Percentiles rank a stretch among this genome's conserved stretches.
These are phyloP conservation scores for Capronia coronata DNA, from an alignment of 2,329 filamentous ascomycete species.

Conservation along the genomic window DNA sequence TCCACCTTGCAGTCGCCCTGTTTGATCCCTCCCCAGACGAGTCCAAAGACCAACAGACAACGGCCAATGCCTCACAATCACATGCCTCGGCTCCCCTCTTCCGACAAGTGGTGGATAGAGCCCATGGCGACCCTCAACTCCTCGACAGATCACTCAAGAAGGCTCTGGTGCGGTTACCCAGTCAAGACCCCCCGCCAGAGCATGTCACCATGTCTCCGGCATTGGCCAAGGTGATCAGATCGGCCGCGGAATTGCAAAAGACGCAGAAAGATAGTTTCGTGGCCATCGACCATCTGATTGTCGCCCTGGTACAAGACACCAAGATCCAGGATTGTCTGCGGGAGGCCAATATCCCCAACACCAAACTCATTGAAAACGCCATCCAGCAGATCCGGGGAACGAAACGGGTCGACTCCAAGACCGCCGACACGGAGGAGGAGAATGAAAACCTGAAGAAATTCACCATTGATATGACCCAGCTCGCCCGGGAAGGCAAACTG, in stretches of 20 bases:
- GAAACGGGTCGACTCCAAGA: constrained; percentile 89
- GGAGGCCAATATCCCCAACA: constrained; percentile 84
- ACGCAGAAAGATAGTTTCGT: constrained; percentile 97
- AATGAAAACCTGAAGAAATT: constrained; percentile 97
- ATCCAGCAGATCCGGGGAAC: constrained; percentile 87
- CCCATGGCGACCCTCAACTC: constrained; percentile 83
- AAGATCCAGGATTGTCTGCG: constrained; percentile 66
- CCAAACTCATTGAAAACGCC: constrained; percentile 85
- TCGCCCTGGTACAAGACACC: constrained; percentile 71
- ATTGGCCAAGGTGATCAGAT: constrained; percentile 74
- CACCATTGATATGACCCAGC: constrained; percentile 94
- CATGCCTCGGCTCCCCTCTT: constrained; percentile 67
- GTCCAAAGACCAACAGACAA: constrained; percentile 71
- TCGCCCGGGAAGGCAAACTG: constrained; percentile 93
- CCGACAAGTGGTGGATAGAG: constrained; percentile 87
- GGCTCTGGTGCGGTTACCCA: constrained; percentile 78
- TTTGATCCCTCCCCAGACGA: constrained; percentile 46
- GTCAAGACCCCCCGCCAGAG: constrained; percentile 91
- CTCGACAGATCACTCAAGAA: constrained; percentile 90
- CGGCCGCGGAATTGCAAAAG: constrained; percentile 84
- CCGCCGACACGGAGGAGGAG: constrained; percentile 82
- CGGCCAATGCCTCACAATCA: constrained; percentile 58
- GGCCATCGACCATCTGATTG: constrained; percentile 90
- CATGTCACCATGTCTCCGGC: constrained; percentile 73
- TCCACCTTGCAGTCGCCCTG: constrained; percentile 68